Conservation (phyloP, 139 green algal species). For the Parachlorella kessleri region DNA sequence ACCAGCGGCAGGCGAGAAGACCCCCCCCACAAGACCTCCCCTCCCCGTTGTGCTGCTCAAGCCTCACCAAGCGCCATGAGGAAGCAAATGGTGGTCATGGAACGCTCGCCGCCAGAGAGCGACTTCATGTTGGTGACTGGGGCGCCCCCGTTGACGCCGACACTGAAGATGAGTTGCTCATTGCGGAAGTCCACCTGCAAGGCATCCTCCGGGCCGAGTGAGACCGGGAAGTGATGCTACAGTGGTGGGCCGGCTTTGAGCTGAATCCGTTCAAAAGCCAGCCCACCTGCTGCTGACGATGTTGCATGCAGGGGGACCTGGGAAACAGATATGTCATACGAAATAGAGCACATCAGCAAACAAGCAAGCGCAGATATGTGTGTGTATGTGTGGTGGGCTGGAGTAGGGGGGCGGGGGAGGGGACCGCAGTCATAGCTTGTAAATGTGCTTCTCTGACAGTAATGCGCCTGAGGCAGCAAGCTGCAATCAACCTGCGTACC, state of each 20-base stretch:
- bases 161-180: not conserved
- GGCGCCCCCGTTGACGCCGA: not conserved
- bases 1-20: not conserved
- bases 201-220: no score
- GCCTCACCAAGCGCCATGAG: conserved; percentile 85
- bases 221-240: not conserved
- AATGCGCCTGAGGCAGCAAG: no score
- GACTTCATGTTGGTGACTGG: conserved; percentile 56
- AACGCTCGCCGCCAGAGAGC: conserved; percentile 87
- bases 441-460: no score
- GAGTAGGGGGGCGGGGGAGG: no score
- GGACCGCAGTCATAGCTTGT: no score
- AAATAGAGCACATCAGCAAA: no score
- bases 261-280: not conserved
- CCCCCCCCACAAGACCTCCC: not conserved
- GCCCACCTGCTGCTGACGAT: not conserved
- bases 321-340: no score
- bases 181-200: conserved; percentile 6
- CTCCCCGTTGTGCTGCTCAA: no score
- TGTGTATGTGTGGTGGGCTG: no score
- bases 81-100: conserved; percentile 86
- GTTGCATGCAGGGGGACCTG: not conserved
- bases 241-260: not conserved
- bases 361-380: no score
- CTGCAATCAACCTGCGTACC: no score